Evolutionary conservation across 2,329 filamentous ascomycete species (phyloP).

Genomic region (Pseudocercospora musae): DNA sequence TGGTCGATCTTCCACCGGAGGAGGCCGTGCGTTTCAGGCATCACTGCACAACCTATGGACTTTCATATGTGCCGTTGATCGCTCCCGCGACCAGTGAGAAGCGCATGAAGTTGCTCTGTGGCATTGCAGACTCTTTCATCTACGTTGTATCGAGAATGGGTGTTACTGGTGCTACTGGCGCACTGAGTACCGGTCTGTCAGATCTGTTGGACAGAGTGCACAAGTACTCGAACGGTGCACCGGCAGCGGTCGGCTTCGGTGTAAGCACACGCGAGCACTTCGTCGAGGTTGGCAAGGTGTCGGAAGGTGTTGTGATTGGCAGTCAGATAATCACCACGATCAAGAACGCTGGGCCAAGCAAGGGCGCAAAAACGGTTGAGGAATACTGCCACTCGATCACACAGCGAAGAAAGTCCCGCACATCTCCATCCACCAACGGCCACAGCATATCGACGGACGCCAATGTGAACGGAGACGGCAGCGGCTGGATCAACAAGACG

Average conservation of each 20-base stretch:
- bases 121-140: conserved; percentile 97
- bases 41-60: conserved; percentile 73
- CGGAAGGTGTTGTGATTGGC: conserved; percentile 94
- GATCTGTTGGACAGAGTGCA: conserved; percentile 81
- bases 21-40: conserved; percentile 90
- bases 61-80: conserved; percentile 96
- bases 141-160: conserved; percentile 98
- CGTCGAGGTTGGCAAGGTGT: conserved; percentile 73
- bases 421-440: conserved; percentile 19
- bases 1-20: conserved; percentile 92
- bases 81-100: conserved; percentile 88
- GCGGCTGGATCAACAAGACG: conserved; percentile 34
- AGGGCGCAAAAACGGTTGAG: conserved; percentile 70
- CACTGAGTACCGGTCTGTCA: conserved; percentile 76
- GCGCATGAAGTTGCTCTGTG: conserved; percentile 93
- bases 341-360: conserved; percentile 62
- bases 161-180: conserved; percentile 85
- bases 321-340: conserved; percentile 89
- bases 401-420: conserved; percentile 27
- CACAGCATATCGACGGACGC: conserved; percentile 34
- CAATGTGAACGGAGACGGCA: conserved; percentile 34
- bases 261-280: conserved; percentile 96
- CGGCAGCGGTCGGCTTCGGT: conserved; percentile 90
- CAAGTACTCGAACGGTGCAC: conserved; percentile 84
- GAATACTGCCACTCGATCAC: conserved; percentile 80